Evolutionary conservation across 768 basidiomycete genomes (phyloP), one percentile per base, ranked within the genome.

Genomic region (Tephrocybe sp.): DNA sequence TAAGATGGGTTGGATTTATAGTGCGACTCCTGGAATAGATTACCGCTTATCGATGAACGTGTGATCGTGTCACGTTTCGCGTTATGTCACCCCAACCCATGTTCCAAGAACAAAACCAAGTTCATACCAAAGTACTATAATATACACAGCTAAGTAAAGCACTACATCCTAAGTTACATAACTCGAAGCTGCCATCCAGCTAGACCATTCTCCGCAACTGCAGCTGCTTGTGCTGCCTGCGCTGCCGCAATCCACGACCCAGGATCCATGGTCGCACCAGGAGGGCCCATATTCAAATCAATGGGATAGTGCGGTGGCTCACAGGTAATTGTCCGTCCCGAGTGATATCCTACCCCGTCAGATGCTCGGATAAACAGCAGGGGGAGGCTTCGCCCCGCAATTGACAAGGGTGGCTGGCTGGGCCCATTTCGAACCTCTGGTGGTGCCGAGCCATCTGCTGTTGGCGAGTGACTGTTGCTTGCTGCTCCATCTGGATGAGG

Each of bases 321-420:
- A 63, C 88, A 89, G 15, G 88, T 79, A 51, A 93, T 83, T 37
- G 86, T 88, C 55, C 90, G 81, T 32, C 90, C 90, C 18, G 92
- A 92, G 65, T 92, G 89, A 65, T 92, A 93, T 3, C 91, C 91
- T 25, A 93, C 84, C n/a, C 92, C 90, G 59, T 93, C 91, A 36
- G 74, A 80, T 14, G 86, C 74, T 26, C 91, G 83, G 51, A 93
- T 91, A 64, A 93, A 93, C 33, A 93, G 65, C 58, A 93, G 63
- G 0, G 91, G 91, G 4, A 93, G 73, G 57, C 78, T 88, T 46
- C 86, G 81, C 7, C 86, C 85, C 2, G 81, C 65, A 42, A 90
- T 80, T n/a, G 81, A 71, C 25, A 81, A 62, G 38, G 77, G 71
- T 15, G 79, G 70, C 43, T 66, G 68, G 48, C 54, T 53, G 20